phyloP scores from a whole-genome alignment of 257 asterid species.

The Solanum chiquidenum region DNA sequence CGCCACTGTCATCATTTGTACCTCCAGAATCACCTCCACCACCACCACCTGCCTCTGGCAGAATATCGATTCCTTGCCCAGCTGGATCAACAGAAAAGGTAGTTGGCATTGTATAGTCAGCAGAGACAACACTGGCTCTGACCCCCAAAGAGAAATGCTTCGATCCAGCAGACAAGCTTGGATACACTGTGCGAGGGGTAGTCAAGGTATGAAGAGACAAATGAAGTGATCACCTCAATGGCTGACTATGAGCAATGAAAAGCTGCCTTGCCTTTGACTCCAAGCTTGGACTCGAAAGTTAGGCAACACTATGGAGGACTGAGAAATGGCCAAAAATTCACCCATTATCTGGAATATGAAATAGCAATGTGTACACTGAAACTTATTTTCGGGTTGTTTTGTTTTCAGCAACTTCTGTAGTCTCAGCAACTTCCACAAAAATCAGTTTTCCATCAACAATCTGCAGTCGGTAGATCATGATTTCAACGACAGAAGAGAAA shows the following conservation, averaged over 20 bases:
- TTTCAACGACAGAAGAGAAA: slow-evolving; percentile 4
- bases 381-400: slow-evolving; percentile 1
- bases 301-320: slow-evolving; percentile 33
- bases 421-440: slow-evolving; percentile 47
- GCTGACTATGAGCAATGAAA: slow-evolving; percentile 6
- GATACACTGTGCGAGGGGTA: slow-evolving; percentile 3
- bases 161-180: slow-evolving; percentile 7
- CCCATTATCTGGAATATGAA: slow-evolving; percentile 30
- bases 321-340: slow-evolving; percentile 50
- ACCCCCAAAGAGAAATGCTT: slow-evolving; percentile 17
- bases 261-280: slow-evolving; percentile 16
- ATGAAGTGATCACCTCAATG: slow-evolving; percentile 9
- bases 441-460: slow-evolving; percentile 45
- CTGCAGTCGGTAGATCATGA: slow-evolving; percentile 12
- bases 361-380: not conserved
- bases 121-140: slow-evolving; percentile 38
- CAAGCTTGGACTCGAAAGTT: slow-evolving; percentile 24
- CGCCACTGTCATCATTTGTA: slow-evolving; percentile 12
- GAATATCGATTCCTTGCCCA: slow-evolving; percentile 38
- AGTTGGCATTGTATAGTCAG: slow-evolving; percentile 54
- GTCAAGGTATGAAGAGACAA: slow-evolving; percentile 20
- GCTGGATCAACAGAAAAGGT: slow-evolving; percentile 55
- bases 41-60: slow-evolving; percentile 58
- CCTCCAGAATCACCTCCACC: slow-evolving; percentile 40
- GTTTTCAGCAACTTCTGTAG: slow-evolving; percentile 9